Evolutionary conservation across 176 grass and related monocot species (phyloP), one percentile per base, ranked within the genome.

Genomic region (Eleusine indica): DNA sequence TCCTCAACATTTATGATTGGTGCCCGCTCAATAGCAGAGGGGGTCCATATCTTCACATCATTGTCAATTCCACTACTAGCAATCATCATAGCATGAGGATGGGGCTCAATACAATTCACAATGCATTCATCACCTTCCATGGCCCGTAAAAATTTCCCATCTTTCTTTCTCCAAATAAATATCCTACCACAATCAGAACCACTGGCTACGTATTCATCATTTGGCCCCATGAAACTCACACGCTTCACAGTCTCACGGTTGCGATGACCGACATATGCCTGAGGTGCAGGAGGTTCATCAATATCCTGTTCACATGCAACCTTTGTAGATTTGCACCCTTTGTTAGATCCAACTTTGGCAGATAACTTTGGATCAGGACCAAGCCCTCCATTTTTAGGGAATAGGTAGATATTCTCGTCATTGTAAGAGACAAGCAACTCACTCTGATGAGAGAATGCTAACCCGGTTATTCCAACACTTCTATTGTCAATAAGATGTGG

Each of bases 81-180:
- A 73, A 98, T 78, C 43, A 86, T 71, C 67, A 91, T 88, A 60
- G 47, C 32, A 86, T 83, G 68, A 42, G 92, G 95, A 73, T 98
- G 95, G 53, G 92, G 77, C 84, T 95, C 95, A 47, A 98, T 93
- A 66, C 90, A 98, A 83, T 95, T 98, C 17, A 98, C 92, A 39
- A 91, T 86, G 43, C 88, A 91, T 25, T 82, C 90, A 84, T 98
- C 95, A 67, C 92, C 95, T 30, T 92, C 92, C 88, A 94, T 91
- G 49, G 87, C 92, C 32, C 57, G 68, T 66, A 98, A 72, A 72
- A 98, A 84, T 43, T 79, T 91, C 53, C 90, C 89, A 47, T 93
- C 92, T 89, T 82, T 91, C 85, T 91, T 94, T 80, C 90, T 93
- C 95, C 90, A 98, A 86, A 98, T 93, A 86, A 98, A 98, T 39